These are phyloP conservation scores for Viridothelium virens DNA, from an alignment of 495 filamentous ascomycete species.

Conservation along the genomic window DNA sequence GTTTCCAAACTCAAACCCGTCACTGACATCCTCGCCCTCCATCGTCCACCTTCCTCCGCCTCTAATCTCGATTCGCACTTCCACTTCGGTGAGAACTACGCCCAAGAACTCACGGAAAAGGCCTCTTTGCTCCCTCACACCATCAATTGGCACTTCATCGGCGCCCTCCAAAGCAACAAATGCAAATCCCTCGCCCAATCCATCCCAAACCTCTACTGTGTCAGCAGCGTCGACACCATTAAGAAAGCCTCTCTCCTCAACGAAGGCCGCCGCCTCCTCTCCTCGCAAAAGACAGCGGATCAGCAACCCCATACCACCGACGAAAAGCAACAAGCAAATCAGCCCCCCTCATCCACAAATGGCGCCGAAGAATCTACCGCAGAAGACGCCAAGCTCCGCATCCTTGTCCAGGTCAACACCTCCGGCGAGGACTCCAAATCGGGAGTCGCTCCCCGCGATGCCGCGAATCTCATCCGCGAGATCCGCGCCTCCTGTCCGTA, in stretches of 20 bases:
- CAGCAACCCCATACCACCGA: conserved; percentile 11
- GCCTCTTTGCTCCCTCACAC: conserved; percentile 64
- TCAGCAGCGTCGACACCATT: conserved; percentile 75
- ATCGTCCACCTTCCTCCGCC: conserved; percentile 39
- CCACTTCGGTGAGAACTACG: conserved; percentile 97
- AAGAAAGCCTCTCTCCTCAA: conserved; percentile 82
- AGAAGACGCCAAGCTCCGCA: conserved; percentile 46
- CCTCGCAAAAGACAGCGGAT: neutral
- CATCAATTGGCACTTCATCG: conserved; percentile 95
- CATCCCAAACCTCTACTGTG: conserved; percentile 85
- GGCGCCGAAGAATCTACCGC: conserved; percentile 25
- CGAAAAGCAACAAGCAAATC: conserved; percentile 12
- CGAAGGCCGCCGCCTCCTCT: conserved; percentile 55
- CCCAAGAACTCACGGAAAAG: conserved; percentile 85
- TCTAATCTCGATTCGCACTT: conserved; percentile 43
- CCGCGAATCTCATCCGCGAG: conserved; percentile 55
- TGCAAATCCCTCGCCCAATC: conserved; percentile 75
- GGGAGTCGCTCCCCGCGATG: conserved; percentile 57
- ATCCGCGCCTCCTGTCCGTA: conserved; percentile 62
- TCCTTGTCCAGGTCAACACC: conserved; percentile 93
- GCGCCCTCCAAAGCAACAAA: conserved; percentile 83
- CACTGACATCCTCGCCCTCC: conserved; percentile 76
- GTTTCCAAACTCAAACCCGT: conserved; percentile 93
- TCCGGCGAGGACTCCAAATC: conserved; percentile 81
- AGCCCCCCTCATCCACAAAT: too few relatives aligned